Conservation (phyloP, 73 alveolate genomes). For the Halteria grandinella region DNA sequence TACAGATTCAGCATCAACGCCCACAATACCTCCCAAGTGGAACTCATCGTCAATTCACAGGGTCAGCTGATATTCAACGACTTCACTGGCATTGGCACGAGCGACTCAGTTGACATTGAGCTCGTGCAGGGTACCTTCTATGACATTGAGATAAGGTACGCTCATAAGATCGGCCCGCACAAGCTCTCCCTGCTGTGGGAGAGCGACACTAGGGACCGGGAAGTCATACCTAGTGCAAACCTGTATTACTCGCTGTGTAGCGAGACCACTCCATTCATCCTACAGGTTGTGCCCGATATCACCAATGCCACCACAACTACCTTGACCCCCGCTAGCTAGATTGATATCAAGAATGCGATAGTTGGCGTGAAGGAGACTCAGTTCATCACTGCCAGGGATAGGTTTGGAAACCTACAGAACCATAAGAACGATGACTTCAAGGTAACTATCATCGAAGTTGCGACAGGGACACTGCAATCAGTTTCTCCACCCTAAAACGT, state of each 20-base stretch:
- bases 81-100: conserved; percentile 23
- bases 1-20: conserved; percentile 45
- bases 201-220: conserved; percentile 40
- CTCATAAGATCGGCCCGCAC: conserved; percentile 57
- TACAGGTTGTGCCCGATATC: conserved; percentile 50
- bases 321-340: conserved; percentile 33
- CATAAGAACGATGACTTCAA: conserved; percentile 51
- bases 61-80: conserved; percentile 6
- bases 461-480: conserved; percentile 28
- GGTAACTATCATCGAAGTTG: not conserved
- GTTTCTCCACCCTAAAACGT: too few relatives aligned
- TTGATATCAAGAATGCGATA: conserved; percentile 19
- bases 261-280: conserved; percentile 52
- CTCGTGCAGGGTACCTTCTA: conserved; percentile 4
- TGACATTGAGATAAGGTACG: not conserved
- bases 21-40: conserved; percentile 2
- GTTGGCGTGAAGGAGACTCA: conserved; percentile 56
- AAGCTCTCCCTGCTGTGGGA: conserved; percentile 55
- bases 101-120: conserved; percentile 36
- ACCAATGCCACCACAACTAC: conserved; percentile 23
- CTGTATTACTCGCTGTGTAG: conserved; percentile 41
- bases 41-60: conserved; percentile 7
- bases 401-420: conserved; percentile 40
- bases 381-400: conserved; percentile 48
- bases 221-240: conserved; percentile 36